A percentile compares a stretch with the other conserved stretches of the same genome.
phyloP scores from a whole-genome alignment of 345 rosid species.

The Excoecaria agallocha region DNA sequence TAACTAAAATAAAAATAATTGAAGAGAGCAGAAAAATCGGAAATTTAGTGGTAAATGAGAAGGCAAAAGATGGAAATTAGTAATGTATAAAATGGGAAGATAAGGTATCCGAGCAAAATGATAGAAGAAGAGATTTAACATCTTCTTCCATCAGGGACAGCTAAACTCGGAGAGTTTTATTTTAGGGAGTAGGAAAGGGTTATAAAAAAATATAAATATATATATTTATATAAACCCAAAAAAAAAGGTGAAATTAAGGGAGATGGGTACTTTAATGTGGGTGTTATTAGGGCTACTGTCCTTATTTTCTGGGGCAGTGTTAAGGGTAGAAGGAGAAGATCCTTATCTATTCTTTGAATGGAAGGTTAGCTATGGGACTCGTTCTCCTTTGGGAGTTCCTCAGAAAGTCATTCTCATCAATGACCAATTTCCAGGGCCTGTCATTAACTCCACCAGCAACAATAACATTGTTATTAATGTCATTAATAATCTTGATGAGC shows the following conservation, averaged over 20 bases:
- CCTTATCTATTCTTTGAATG: constrained; percentile 60
- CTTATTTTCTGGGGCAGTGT: constrained; percentile 27
- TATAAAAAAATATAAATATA: background rate
- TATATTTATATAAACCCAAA: background rate
- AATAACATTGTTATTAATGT: constrained; percentile 70
- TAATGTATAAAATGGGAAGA: too few species aligned
- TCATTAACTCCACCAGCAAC: constrained; percentile 66
- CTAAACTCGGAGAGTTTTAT: too few species aligned
- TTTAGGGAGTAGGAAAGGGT: too few species aligned
- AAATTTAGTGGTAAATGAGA: too few species aligned
- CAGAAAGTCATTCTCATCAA: constrained; percentile 73
- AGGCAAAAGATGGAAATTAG: too few species aligned
- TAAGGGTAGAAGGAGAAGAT: constrained; percentile 50
- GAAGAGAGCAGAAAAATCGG: too few species aligned
- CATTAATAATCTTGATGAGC: constrained; percentile 73
- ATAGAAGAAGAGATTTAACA: too few species aligned
- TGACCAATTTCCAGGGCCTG: constrained; percentile 73
- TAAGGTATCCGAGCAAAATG: too few species aligned
- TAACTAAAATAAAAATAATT: too few species aligned
- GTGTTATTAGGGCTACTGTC: constrained; percentile 36
- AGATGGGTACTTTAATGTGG: constrained; percentile 37
- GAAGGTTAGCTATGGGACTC: constrained; percentile 67
- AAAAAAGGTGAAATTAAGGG: background rate
- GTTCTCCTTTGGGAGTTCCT: constrained; percentile 58
- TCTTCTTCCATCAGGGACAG: too few species aligned